Evolutionary conservation across 352 stramenopile genomes (phyloP), one percentile per base, ranked within the genome.

Genomic region (Phytophthora sojae): DNA sequence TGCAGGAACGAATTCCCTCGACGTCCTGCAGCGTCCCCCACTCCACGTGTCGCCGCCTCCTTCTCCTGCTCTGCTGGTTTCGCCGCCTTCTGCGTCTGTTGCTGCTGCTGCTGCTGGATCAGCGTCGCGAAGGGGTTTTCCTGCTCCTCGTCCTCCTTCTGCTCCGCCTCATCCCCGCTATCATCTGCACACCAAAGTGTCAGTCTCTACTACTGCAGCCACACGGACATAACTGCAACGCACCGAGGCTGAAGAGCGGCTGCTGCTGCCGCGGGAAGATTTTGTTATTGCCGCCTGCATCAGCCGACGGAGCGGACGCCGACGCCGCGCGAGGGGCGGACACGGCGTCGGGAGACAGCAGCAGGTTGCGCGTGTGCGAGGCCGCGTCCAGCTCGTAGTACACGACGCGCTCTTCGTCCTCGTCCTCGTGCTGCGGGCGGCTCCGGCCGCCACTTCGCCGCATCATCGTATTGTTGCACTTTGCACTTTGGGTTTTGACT

Each of bases 51-150:
- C 6, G 39, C 4, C 47, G 12, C 14, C 6, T 51, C 26, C 4
- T 62, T 44, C 19, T n/a, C 12, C 12, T 45, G 12, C 2, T 66
- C 37, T 53, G 15, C 29, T 37, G 30, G 35, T 37, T 44, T 71
- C 52, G n/a, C n/a, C 15, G 52, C 26, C 25, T 60, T 61, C 37
- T 64, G 21, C 23, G 52, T 23, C 25, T 60, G 63, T 32, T 64
- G 21, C 23, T 45, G 35, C 32, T 39, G 32, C 32, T 61, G 61
- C 30, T 69, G 69, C 37, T 85, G 73, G 21, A 93, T 42, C 17
- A 93, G 62, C 15, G 81, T 85, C 25, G 82, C 86, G 61, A 93
- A 93, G 23, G 86, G 86, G 61, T 93, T 92, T 56, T 79, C 75
- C 8, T 81, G 64, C 17, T 77, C 65, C 11, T 78, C 61, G 0